Conservation (phyloP, 164 flowering plant genomes). For the Paratinospora sagittata region DNA sequence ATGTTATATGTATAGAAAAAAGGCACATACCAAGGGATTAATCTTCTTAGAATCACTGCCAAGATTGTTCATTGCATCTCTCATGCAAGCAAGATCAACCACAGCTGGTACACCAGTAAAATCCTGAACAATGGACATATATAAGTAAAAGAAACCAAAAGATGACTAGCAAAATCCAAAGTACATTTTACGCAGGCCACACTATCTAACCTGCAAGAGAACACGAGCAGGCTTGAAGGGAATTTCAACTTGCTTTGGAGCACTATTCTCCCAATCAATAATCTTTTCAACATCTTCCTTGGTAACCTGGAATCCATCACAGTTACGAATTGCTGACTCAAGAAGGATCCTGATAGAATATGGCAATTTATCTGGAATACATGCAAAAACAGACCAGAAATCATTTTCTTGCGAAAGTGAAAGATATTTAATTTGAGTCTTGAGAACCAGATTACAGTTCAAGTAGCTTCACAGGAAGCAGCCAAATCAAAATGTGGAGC, state of each 20-base stretch:
- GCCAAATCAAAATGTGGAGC: too few relatives aligned
- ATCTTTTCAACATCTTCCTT: conserved; percentile 90
- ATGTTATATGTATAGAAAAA: neutral
- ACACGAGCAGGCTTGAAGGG: conserved; percentile 99
- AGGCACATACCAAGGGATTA: conserved; percentile 67
- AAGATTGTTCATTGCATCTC: conserved; percentile 92
- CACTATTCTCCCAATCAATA: conserved; percentile 85
- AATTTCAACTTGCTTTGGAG: conserved; percentile 90
- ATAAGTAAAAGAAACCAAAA: neutral
- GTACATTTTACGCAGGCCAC: neutral
- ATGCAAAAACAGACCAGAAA: neutral
- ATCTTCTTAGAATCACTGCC: conserved; percentile 86
- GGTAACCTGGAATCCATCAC: conserved; percentile 89
- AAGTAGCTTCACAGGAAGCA: too few relatives aligned
- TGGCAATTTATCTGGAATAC: conserved; percentile 65
- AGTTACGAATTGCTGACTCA: conserved; percentile 90
- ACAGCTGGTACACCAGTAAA: conserved; percentile 99
- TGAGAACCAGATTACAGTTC: too few relatives aligned
- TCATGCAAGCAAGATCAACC: conserved; percentile 96
- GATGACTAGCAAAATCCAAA: neutral
- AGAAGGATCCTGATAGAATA: conserved; percentile 79
- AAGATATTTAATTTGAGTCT: neutral
- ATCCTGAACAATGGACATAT: conserved; percentile 40
- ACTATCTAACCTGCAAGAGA: conserved; percentile 61
- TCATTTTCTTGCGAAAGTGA: neutral